Percentiles rank a stretch among this genome's conserved stretches.
phyloP scores from a whole-genome alignment of 2,329 filamentous ascomycete genomes.

The Rosellinia necatrix region DNA sequence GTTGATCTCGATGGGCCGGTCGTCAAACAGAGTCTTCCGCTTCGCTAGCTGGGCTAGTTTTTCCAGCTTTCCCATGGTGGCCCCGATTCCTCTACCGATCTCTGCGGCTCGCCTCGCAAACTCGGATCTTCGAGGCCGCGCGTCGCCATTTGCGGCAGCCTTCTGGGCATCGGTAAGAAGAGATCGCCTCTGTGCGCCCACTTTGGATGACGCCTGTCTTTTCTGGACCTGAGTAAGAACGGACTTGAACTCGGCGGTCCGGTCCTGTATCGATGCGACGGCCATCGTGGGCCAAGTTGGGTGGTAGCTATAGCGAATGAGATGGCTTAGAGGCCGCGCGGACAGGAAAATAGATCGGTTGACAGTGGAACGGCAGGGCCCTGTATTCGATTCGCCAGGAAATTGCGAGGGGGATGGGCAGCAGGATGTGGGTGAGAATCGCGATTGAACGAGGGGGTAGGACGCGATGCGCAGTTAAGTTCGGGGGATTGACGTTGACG shows the following conservation, averaged over 20 bases:
- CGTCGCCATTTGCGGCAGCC: conserved; percentile 60
- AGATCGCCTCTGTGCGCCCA: conserved; percentile 78
- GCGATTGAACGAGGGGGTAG: conserved; percentile 1
- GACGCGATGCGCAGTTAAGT: conserved; percentile 9
- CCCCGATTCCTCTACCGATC: conserved; percentile 88
- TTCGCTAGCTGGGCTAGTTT: conserved; percentile 93
- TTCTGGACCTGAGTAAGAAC: conserved; percentile 87
- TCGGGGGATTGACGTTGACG: conserved; percentile 10
- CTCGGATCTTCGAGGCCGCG: conserved; percentile 72
- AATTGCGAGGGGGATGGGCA: neutral
- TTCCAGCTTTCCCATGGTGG: conserved; percentile 93
- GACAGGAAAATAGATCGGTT: too few relatives aligned
- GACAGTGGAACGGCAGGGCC: too few relatives aligned
- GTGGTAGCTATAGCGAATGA: neutral
- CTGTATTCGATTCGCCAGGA: neutral
- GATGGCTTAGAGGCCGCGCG: neutral
- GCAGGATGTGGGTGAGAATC: conserved; percentile 1
- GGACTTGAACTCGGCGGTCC: conserved; percentile 91
- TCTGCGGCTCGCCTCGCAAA: conserved; percentile 91
- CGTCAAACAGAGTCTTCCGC: conserved; percentile 95
- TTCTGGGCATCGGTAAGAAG: conserved; percentile 77
- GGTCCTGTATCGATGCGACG: conserved; percentile 86
- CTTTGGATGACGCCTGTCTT: conserved; percentile 75
- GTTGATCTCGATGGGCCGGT: conserved; percentile 94
- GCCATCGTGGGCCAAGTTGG: conserved; percentile 54